Evolutionary conservation across 768 basidiomycete species (phyloP).

Genomic region (Sarcodon aspratus): DNA sequence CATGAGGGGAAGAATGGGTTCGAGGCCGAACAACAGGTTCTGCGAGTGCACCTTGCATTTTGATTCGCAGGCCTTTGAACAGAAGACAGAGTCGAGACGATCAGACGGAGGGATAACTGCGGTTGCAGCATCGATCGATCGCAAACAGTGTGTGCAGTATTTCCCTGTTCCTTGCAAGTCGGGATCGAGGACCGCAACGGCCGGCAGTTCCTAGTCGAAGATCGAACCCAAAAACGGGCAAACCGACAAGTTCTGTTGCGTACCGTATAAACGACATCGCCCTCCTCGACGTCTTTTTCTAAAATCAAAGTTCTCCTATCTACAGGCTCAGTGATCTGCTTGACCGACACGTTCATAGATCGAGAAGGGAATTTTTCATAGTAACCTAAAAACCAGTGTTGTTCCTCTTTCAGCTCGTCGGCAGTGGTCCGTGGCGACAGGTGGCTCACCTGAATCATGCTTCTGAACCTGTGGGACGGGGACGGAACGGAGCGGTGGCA

Average conservation of each 20-base stretch:
- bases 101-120: slow-evolving; percentile 37
- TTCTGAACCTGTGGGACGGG: slow-evolving; percentile 39
- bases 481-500: slow-evolving; percentile 8
- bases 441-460: slow-evolving; percentile 65
- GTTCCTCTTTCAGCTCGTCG: slow-evolving; percentile 8
- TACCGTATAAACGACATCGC: slow-evolving; percentile 74
- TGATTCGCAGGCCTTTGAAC: slow-evolving; percentile 56
- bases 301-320: slow-evolving; percentile 36
- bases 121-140: slow-evolving; percentile 35
- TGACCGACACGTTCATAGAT: slow-evolving; percentile 54
- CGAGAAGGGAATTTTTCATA: slow-evolving; percentile 70
- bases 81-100: slow-evolving; percentile 51
- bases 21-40: slow-evolving; percentile 59
- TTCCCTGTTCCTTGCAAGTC: slow-evolving; percentile 60
- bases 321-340: slow-evolving; percentile 27
- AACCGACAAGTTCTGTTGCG: neutral
- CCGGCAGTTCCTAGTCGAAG: slow-evolving; percentile 52
- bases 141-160: slow-evolving; percentile 67
- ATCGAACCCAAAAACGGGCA: neutral
- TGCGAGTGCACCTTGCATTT: slow-evolving; percentile 49
- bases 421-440: slow-evolving; percentile 7
- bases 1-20: slow-evolving; percentile 42
- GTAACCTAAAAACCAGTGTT: slow-evolving; percentile 41
- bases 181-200: slow-evolving; percentile 58
- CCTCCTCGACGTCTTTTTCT: slow-evolving; percentile 53